Percentiles rank a stretch among this genome's conserved stretches.
phyloP scores from a whole-genome alignment of 163 green algal genomes.

The Scenedesmus sp. region DNA sequence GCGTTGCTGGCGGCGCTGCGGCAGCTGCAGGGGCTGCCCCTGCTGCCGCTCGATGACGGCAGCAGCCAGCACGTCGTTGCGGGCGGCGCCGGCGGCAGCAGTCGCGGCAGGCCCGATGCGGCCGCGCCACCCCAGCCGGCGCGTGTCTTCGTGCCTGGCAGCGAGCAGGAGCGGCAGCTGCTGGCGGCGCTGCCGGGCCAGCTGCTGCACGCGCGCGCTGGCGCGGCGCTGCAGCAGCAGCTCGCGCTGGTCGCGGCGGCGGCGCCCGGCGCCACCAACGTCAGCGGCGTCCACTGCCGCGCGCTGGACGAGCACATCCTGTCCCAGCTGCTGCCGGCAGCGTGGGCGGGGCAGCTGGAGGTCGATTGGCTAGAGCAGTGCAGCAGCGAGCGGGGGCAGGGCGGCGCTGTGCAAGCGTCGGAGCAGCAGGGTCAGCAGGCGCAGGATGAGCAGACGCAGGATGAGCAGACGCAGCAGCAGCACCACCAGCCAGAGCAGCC shows the following conservation, averaged over 20 bases:
- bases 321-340: slow-evolving; percentile 57
- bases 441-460: not conserved
- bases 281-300: slow-evolving; percentile 31
- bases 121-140: not conserved
- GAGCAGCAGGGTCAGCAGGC: not conserved
- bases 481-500: not conserved
- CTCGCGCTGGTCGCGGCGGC: slow-evolving; percentile 38
- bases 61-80: slow-evolving; percentile 5
- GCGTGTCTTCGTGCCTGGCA: slow-evolving; percentile 40
- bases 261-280: no score
- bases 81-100: not conserved
- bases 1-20: slow-evolving; percentile 21
- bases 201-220: slow-evolving; percentile 44
- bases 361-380: slow-evolving; percentile 30
- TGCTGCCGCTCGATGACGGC: slow-evolving; percentile 66
- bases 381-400: no score
- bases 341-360: slow-evolving; percentile 47
- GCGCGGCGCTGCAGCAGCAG: slow-evolving; percentile 13
- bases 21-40: slow-evolving; percentile 63
- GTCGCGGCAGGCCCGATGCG: not conserved
- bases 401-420: no score
- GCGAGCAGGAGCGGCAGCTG: slow-evolving; percentile 50
- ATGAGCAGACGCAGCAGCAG: not conserved
- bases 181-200: slow-evolving; percentile 11
- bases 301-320: slow-evolving; percentile 53